phyloP scores from a whole-genome alignment of 2,329 filamentous ascomycete genomes.

The Chalara sp. region DNA sequence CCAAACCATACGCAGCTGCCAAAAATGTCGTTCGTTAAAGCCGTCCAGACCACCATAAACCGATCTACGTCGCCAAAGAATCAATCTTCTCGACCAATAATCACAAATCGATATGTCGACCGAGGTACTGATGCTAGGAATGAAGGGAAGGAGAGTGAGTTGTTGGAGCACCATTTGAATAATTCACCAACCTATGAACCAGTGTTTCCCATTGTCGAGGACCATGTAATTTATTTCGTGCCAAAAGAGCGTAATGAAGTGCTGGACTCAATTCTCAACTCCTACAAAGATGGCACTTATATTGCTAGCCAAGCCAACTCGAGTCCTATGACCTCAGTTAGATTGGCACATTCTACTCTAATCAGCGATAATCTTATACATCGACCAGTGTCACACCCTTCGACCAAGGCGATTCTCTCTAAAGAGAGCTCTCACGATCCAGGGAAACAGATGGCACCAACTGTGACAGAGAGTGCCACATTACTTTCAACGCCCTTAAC shows the following conservation, averaged over 20 bases:
- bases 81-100: not conserved
- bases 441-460: not conserved
- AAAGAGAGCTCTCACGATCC: not conserved
- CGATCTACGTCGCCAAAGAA: conserved; percentile 14
- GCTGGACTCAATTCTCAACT: conserved; percentile 40
- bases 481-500: not conserved
- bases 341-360: not conserved
- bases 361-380: conserved; percentile 1
- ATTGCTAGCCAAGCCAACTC: conserved; percentile 12
- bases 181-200: conserved; percentile 24
- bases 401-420: not conserved
- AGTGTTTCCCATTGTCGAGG: conserved; percentile 46
- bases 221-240: conserved; percentile 49
- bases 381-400: not conserved
- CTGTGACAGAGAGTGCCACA: not conserved
- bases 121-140: conserved; percentile 31
- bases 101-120: conserved; percentile 15
- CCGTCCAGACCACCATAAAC: conserved; percentile 25
- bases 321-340: not conserved
- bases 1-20: conserved; percentile 10
- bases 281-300: conserved; percentile 36
- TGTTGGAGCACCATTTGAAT: conserved; percentile 1
- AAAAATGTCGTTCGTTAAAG: conserved; percentile 23
- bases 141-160: conserved; percentile 11
- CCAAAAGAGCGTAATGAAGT: conserved; percentile 35